These are phyloP conservation scores for Boletus sensibilis DNA, from an alignment of 768 basidiomycete genomes.

Conservation along the genomic window DNA sequence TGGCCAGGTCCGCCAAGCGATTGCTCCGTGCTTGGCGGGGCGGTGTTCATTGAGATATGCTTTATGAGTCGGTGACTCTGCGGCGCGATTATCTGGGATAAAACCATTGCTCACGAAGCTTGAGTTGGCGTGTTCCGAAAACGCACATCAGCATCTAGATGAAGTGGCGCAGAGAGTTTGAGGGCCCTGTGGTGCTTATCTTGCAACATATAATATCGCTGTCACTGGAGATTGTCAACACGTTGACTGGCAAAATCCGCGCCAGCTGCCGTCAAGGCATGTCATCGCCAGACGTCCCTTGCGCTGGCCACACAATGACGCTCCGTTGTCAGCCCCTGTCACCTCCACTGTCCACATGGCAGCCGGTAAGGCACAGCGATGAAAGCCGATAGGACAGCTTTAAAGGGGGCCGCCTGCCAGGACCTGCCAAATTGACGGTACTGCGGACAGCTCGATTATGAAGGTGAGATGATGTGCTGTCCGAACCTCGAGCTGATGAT, in stretches of 20 bases:
- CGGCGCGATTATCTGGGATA: constrained; percentile 19
- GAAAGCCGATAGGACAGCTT: not conserved
- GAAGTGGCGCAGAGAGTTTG: constrained; percentile 19
- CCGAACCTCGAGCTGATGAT: constrained; percentile 19
- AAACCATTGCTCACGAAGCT: constrained; percentile 2
- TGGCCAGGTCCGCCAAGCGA: not conserved
- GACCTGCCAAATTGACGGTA: not conserved
- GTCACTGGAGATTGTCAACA: constrained; percentile 4
- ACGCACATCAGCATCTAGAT: constrained; percentile 12
- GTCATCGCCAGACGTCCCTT: not conserved
- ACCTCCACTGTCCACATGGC: constrained; percentile 8
- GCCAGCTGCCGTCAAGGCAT: constrained; percentile 3
- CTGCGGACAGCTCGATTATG: constrained; percentile 16
- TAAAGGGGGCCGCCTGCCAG: constrained; percentile 17
- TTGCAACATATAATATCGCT: constrained; percentile 3
- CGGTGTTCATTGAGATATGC: constrained; percentile 14
- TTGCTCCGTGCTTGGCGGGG: constrained; percentile 24
- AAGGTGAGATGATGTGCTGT: constrained; percentile 18
- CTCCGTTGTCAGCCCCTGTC: constrained; percentile 14
- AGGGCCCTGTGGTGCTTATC: constrained; percentile 2
- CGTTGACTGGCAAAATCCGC: constrained; percentile 8
- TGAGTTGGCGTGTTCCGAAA: constrained; percentile 17
- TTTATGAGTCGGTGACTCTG: constrained; percentile 19
- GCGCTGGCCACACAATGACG: constrained; percentile 7
- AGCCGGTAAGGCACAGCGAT: constrained; percentile 19